A percentile compares a stretch with the other conserved stretches of the same genome.
phyloP scores from a whole-genome alignment of 106 monocot species.

The Dactylorhiza incarnata region DNA sequence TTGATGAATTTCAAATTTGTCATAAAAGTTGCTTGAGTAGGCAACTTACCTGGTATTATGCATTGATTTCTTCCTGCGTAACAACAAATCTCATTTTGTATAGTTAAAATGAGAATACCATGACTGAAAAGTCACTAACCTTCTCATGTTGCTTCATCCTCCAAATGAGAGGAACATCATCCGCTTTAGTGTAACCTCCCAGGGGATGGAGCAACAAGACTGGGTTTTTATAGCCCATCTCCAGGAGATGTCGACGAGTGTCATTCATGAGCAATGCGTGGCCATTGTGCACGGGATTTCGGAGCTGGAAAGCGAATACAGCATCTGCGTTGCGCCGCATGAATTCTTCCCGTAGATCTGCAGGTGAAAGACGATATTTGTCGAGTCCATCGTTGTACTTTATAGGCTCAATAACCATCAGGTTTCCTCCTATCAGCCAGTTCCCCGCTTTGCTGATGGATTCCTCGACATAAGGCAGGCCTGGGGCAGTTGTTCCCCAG shows the following conservation, averaged over 20 bases:
- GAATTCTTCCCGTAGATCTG: constrained; percentile 78
- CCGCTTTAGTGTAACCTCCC: constrained; percentile 91
- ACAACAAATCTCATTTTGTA: neutral
- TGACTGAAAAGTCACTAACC: constrained; percentile 23
- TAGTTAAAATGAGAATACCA: neutral
- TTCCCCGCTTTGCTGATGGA: constrained; percentile 75
- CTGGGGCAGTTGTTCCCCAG: constrained; percentile 86
- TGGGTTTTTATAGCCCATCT: constrained; percentile 90
- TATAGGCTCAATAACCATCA: constrained; percentile 81
- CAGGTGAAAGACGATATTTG: constrained; percentile 74
- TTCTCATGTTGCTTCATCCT: constrained; percentile 96
- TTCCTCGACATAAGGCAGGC: constrained; percentile 80
- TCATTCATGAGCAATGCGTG: constrained; percentile 94
- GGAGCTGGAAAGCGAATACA: constrained; percentile 91
- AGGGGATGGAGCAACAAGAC: constrained; percentile 76
- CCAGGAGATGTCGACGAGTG: constrained; percentile 63
- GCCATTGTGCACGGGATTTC: constrained; percentile 94
- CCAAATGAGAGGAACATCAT: constrained; percentile 91
- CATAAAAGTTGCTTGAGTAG: neutral
- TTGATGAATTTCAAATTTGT: neutral
- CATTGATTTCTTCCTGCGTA: neutral
- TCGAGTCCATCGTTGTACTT: constrained; percentile 90
- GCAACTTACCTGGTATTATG: no score
- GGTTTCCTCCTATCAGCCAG: constrained; percentile 83
- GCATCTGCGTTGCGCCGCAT: constrained; percentile 79